phyloP scores from a whole-genome alignment of 2,329 filamentous ascomycete species.

The Mollisia scopiformis region DNA sequence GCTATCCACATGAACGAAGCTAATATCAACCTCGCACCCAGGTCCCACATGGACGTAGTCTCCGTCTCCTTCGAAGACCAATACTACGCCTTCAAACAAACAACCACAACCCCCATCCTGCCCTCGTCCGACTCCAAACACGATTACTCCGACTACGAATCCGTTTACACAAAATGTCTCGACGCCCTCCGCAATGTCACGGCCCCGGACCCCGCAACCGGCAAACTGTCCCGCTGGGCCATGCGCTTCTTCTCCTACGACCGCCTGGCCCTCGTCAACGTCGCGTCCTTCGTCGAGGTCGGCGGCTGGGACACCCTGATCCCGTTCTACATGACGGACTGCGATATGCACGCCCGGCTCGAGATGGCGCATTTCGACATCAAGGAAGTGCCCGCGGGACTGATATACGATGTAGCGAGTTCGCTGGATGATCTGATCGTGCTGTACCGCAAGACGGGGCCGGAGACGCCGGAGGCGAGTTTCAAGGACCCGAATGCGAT shows the following conservation, averaged over 20 bases:
- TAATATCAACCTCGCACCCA: too few relatives aligned
- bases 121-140: slow-evolving; percentile 5
- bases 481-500: slow-evolving; percentile 37
- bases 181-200: slow-evolving; percentile 15
- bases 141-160: slow-evolving; percentile 20
- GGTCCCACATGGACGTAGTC: slow-evolving; percentile 59
- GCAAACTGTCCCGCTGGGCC: slow-evolving; percentile 44
- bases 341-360: slow-evolving; percentile 54
- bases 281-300: slow-evolving; percentile 46
- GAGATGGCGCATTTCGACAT: slow-evolving; percentile 48
- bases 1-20: too few relatives aligned
- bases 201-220: slow-evolving; percentile 3
- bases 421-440: slow-evolving; percentile 49
- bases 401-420: slow-evolving; percentile 49
- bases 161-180: slow-evolving; percentile 27
- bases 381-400: slow-evolving; percentile 42
- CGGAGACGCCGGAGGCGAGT: slow-evolving; percentile 29
- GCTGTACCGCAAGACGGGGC: slow-evolving; percentile 47
- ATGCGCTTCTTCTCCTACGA: slow-evolving; percentile 62
- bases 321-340: slow-evolving; percentile 58
- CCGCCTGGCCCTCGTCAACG: slow-evolving; percentile 59
- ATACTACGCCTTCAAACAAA: neutral
- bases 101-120: slow-evolving; percentile 16
- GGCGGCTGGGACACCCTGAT: slow-evolving; percentile 61
- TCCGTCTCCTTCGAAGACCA: slow-evolving; percentile 46